Evolutionary conservation across 805 yeast genomes (phyloP), one percentile per base, ranked within the genome.

Genomic region (Kurtzmaniella cleridarum): DNA sequence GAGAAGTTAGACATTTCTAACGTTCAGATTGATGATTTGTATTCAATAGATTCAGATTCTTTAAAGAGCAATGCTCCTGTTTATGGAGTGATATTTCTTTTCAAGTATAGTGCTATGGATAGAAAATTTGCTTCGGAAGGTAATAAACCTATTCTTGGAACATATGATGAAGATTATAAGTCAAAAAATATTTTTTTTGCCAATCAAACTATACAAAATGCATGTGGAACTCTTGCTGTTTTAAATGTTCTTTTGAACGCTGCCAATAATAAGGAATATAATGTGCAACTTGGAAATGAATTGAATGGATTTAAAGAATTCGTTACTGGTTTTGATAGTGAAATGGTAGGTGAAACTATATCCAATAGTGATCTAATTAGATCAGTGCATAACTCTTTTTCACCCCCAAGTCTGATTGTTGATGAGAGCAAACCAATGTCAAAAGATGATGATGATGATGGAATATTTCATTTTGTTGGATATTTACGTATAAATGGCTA

Each of bases 221-320:
- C 87, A 3, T 81, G 87, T 56, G 87, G 82, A n/a, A 81, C 87
- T 1, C 84, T 77, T 49, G 87, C 86, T 0, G 80, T 81, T 16
- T 60, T 81, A 41, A 76, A 79, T 40, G 60, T 79, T 7, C 56
- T 81, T 38, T 48, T 81, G 42, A 77, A 76, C 49, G 24, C 24
- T 20, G 24, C 24, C 7, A 20, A 20, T 20, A 61, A 66, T 38
- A 43, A 51, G 6, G 26, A 36, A n/a, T 53, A 47, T 3, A 56
- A 48, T 4, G 40, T 78, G 10, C 66, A 66, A 2, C 39, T 79
- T 3, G 86, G 87, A 1, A 55, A 55, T 0, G 76, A 72, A 27
- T 59, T 81, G 41, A 23, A 44, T 2, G 66, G 70, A 40, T 73
- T 80, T 54, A 67, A 66, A 42, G 58, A 59, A 37, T 81, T 81